Evolutionary conservation across 371 early-diverging fungal genomes (phyloP).

Genomic region (Rhizopus microsporus): DNA sequence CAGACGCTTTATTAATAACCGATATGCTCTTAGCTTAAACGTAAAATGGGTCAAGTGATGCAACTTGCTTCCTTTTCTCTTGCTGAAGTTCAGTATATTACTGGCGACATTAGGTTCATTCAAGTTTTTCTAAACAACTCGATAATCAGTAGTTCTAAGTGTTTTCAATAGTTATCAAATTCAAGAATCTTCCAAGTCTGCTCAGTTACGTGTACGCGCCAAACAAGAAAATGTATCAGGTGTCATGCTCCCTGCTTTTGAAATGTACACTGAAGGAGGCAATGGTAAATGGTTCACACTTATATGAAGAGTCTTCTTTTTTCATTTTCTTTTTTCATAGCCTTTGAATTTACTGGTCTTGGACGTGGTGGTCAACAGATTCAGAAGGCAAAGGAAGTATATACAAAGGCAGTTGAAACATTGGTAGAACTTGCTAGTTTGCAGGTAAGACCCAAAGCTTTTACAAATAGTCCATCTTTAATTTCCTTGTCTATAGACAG

Average conservation of each 20-base stretch:
- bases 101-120: constrained; percentile 91
- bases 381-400: constrained; percentile 92
- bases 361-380: constrained; percentile 98
- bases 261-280: constrained; percentile 79
- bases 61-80: constrained; percentile 97
- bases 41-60: constrained; percentile 93
- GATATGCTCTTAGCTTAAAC: constrained; percentile 25
- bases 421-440: constrained; percentile 96
- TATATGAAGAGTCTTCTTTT: background rate
- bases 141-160: background rate
- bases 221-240: constrained; percentile 98
- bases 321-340: constrained; percentile 37
- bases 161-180: constrained; percentile 78
- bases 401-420: constrained; percentile 90
- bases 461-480: background rate
- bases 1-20: too few species aligned
- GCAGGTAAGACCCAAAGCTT: constrained; percentile 61
- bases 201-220: constrained; percentile 89
- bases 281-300: constrained; percentile 59
- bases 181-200: constrained; percentile 89
- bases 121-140: background rate
- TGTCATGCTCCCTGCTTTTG: constrained; percentile 94
- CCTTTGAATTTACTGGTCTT: constrained; percentile 95
- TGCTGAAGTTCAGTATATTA: constrained; percentile 96
- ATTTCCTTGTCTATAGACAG: constrained; percentile 25